Evolutionary conservation across 345 rosid genomes (phyloP).

Genomic region (Populus deltoides): DNA sequence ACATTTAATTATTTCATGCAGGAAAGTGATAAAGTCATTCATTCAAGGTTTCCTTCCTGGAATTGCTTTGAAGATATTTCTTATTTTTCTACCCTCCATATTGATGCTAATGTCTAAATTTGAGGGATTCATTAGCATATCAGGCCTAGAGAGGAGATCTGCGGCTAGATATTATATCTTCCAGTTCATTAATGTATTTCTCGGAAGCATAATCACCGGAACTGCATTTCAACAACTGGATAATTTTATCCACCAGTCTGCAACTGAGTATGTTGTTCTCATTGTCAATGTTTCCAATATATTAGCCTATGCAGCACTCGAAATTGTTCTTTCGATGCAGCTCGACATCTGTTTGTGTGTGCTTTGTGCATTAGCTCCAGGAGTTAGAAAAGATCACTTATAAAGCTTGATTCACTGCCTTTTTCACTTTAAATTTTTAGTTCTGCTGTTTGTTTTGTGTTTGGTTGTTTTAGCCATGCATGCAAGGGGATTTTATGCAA

Average conservation of each 20-base stretch:
- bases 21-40: slow-evolving; percentile 69
- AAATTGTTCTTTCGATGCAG: neutral
- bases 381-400: neutral
- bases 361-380: neutral
- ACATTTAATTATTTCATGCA: slow-evolving; percentile 27
- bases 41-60: slow-evolving; percentile 98
- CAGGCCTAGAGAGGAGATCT: slow-evolving; percentile 77
- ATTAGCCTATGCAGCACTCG: neutral
- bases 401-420: neutral
- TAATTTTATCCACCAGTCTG: slow-evolving; percentile 78
- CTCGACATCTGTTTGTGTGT: neutral
- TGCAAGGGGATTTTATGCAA: too few relatives aligned
- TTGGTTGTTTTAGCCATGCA: too few relatives aligned
- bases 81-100: slow-evolving; percentile 74
- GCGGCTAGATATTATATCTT: slow-evolving; percentile 76
- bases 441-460: neutral
- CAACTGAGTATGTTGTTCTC: slow-evolving; percentile 65
- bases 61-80: slow-evolving; percentile 85
- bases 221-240: slow-evolving; percentile 92
- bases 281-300: neutral
- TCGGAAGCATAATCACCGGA: slow-evolving; percentile 87
- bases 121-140: slow-evolving; percentile 78
- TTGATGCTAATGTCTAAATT: slow-evolving; percentile 93
- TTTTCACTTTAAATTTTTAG: neutral
- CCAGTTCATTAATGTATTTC: slow-evolving; percentile 88